Evolutionary conservation across 306 rosid genomes (phyloP), one percentile per base, ranked within the genome.

Genomic region (Pterocarpus santalinus): DNA sequence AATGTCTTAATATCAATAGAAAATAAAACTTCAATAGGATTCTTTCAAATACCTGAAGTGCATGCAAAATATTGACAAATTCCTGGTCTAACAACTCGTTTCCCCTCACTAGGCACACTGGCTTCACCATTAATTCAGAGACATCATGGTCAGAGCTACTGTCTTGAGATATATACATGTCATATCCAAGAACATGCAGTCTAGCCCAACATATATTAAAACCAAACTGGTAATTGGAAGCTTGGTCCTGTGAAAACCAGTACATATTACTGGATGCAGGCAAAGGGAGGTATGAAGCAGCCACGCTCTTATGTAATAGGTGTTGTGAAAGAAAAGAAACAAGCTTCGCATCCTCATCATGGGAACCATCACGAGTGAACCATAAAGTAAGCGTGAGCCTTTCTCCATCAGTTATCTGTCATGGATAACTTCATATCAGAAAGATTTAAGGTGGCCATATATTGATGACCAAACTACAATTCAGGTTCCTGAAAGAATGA

Each of bases 121-220:
- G 90, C 82, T 82, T 85, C 67, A 80, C 57, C 75, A 88, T 69
- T 60, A 88, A 81, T 60, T 86, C 90, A 10, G 97, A 80, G 35
- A 72, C 86, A 81, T 92, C 90, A 22, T 80, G 87, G 63, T 80
- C 64, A 34, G 69, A 61, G 77, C 73, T 43, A 57, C 35, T 53
- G 22, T 90, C 90, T 72, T 82, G 75, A 72, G 88, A 80, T 82
- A 84, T 77, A 84, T 80, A 80, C 57, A 90, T 56, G 78, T 77
- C 87, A 32, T 87, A 95, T 79, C 99, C 98, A 49, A 90, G 91
- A 61, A 83, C 78, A 58, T 83, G 92, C 81, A 95, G 79, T 83
- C 99, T 89, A 46, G 94, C 99, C 94, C 88, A 92, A 81, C 97
- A 95, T 75, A 95, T 84, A 78, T 93, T 90, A 79, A 93, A 93